phyloP scores from a whole-genome alignment of 306 rosid species.

The Chamaecrista fasciculata region DNA sequence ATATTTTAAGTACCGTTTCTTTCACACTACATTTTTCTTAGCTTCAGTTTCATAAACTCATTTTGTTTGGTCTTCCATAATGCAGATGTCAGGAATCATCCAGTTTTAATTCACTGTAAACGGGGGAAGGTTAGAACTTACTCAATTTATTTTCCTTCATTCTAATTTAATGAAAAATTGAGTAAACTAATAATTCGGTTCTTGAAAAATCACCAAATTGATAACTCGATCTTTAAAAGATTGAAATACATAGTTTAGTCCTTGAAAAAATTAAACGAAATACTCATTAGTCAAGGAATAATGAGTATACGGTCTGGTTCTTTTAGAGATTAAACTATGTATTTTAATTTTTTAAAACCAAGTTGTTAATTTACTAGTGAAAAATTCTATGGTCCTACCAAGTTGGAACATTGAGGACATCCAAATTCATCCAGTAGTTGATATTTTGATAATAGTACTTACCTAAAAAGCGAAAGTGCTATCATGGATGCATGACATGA shows the following conservation, averaged over 20 bases:
- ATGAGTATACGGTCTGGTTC: too few species aligned
- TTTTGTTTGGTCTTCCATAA: slow-evolving; percentile 23
- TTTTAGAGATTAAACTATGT: too few species aligned
- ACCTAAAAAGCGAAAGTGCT: not conserved
- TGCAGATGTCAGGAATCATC: slow-evolving; percentile 92
- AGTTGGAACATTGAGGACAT: not conserved
- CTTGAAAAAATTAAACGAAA: too few species aligned
- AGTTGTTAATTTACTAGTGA: too few species aligned
- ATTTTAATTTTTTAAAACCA: too few species aligned
- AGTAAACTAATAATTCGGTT: too few species aligned
- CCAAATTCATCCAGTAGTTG: not conserved
- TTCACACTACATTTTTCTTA: not conserved
- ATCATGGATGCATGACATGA: too few species aligned
- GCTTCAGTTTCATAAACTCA: not conserved
- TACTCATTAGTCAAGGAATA: too few species aligned
- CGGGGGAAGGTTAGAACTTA: slow-evolving; percentile 74
- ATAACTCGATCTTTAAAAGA: too few species aligned
- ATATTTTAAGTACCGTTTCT: slow-evolving; percentile 35
- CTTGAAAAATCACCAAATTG: too few species aligned
- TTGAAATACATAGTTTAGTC: too few species aligned
- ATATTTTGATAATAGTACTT: not conserved
- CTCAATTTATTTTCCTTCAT: not conserved
- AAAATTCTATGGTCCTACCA: too few species aligned
- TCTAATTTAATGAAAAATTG: not conserved
- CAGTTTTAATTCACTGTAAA: slow-evolving; percentile 90